Evolutionary conservation across 2,329 filamentous ascomycete genomes (phyloP).

Genomic region (Phaeosphaeria sp.): DNA sequence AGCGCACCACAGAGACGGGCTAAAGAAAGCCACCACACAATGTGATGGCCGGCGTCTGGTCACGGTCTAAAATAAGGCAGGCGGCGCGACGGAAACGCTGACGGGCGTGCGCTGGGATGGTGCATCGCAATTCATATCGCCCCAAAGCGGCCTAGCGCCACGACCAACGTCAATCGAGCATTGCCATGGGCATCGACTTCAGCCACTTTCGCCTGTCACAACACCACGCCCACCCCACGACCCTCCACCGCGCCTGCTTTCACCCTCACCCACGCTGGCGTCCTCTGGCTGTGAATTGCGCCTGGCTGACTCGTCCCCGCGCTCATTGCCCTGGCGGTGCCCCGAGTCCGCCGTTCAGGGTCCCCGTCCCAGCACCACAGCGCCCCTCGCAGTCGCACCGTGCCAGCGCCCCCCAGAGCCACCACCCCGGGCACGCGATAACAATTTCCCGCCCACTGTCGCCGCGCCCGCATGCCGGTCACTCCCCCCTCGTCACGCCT

Average conservation of each 20-base stretch:
- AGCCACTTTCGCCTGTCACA: constrained; percentile 6
- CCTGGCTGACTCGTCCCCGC: neutral
- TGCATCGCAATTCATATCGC: neutral
- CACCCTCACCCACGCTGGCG: neutral
- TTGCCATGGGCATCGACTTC: neutral
- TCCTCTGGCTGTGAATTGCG: neutral
- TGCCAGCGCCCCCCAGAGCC: constrained; percentile 10
- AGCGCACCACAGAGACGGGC: neutral
- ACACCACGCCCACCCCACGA: constrained; percentile 5
- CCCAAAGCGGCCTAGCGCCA: constrained; percentile 9
- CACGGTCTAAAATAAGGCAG: neutral
- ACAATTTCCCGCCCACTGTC: constrained; percentile 1
- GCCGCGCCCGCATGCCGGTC: constrained; percentile 20
- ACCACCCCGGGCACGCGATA: constrained; percentile 12
- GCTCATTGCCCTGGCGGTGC: constrained; percentile 29
- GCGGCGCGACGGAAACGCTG: neutral
- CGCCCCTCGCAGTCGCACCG: neutral
- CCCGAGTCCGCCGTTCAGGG: constrained; percentile 34
- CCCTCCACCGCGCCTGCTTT: constrained; percentile 1
- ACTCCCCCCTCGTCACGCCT: constrained; percentile 12
- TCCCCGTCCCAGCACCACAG: constrained; percentile 3
- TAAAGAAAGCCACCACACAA: neutral
- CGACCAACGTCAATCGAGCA: neutral
- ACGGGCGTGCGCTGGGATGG: neutral
- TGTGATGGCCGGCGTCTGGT: neutral